These are phyloP conservation scores for Pichia exigua DNA, from an alignment of 805 yeast species.

Conservation along the genomic window DNA sequence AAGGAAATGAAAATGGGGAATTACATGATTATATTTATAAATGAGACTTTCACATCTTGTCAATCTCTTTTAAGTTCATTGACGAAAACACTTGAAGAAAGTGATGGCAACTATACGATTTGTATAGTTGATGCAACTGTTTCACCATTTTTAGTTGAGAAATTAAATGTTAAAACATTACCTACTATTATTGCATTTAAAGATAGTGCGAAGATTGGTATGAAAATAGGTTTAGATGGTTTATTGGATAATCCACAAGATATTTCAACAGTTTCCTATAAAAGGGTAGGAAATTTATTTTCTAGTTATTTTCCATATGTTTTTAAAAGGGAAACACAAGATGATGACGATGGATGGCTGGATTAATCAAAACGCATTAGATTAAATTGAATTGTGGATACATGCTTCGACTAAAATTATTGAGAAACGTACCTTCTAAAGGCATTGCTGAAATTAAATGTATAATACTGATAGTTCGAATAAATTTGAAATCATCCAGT, in stretches of 20 bases:
- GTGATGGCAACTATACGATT: background rate
- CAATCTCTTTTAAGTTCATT: constrained; percentile 43
- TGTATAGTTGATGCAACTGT: constrained; percentile 35
- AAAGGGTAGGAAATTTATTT: background rate
- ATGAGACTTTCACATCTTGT: constrained; percentile 56
- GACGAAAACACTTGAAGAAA: constrained; percentile 8
- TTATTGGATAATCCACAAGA: constrained; percentile 26
- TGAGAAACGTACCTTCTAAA: no score
- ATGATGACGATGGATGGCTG: background rate
- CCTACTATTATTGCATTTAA: constrained; percentile 63
- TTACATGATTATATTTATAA: constrained; percentile 53
- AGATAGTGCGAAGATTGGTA: constrained; percentile 48
- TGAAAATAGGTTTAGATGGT: constrained; percentile 64
- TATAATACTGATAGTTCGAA: no score
- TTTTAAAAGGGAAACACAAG: background rate
- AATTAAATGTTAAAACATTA: constrained; percentile 54
- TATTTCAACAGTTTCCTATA: background rate
- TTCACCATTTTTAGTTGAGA: constrained; percentile 66
- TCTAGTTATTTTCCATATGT: background rate
- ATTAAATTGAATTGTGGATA: background rate
- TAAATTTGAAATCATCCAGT: no score
- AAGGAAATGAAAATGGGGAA: background rate
- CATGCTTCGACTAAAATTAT: no score
- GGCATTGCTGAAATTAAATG: no score
- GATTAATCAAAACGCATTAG: background rate